A percentile compares a stretch with the other conserved stretches of the same genome.
Evolutionary conservation across 2,329 filamentous ascomycete species (phyloP).

Genomic region (Penicillium sp.): DNA sequence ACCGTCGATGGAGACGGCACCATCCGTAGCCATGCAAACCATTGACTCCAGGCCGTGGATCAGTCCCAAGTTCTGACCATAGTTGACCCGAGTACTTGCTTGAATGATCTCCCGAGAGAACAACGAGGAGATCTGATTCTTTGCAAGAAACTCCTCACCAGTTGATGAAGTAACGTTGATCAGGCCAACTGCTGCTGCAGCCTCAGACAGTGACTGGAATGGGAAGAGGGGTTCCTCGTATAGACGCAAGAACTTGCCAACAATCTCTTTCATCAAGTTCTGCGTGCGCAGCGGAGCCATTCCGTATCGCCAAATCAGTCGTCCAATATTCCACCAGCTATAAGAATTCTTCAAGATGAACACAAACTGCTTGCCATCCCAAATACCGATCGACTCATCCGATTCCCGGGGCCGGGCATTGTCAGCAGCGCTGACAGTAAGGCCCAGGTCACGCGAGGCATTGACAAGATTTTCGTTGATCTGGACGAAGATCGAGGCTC

Average conservation of each 20-base stretch:
- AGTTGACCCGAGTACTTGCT: conserved; percentile 90
- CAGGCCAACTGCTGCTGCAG: conserved; percentile 71
- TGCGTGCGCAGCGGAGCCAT: conserved; percentile 75
- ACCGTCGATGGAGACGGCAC: conserved; percentile 76
- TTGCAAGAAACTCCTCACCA: conserved; percentile 72
- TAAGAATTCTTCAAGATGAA: conserved; percentile 67
- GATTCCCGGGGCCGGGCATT: conserved; percentile 56
- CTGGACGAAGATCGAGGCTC: conserved; percentile 88
- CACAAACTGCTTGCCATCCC: conserved; percentile 80
- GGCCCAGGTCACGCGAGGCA: conserved; percentile 72
- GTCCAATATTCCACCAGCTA: conserved; percentile 80
- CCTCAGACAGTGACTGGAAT: conserved; percentile 75
- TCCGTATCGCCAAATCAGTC: conserved; percentile 86
- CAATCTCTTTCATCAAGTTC: conserved; percentile 71
- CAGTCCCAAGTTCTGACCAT: conserved; percentile 82
- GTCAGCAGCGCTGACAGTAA: conserved; percentile 60
- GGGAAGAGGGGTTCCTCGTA: conserved; percentile 86
- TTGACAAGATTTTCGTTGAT: conserved; percentile 82
- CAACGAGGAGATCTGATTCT: conserved; percentile 68
- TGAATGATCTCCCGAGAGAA: conserved; percentile 87
- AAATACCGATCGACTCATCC: conserved; percentile 71
- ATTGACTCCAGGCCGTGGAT: conserved; percentile 91
- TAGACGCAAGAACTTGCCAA: conserved; percentile 76
- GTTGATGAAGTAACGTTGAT: conserved; percentile 70
- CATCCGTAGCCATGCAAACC: conserved; percentile 89